Base-by-base conservation (phyloP, 2,329 filamentous ascomycete species). In the Fusarium concolor region DNA sequence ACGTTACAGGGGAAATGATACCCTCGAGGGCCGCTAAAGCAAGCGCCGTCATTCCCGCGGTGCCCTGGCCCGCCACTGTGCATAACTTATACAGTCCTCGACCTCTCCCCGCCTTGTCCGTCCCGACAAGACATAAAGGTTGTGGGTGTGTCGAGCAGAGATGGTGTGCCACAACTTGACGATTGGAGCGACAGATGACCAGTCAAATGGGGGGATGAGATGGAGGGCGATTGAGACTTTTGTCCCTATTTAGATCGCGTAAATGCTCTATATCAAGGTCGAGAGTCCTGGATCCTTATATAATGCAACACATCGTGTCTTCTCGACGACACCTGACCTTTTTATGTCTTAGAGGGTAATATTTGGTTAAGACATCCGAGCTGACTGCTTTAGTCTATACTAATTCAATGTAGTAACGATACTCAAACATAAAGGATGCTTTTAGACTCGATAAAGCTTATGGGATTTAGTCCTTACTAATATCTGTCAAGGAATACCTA, bases 191-290 rank as follows among this genome's bases (percentile, higher is more conserved):
- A 65, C 62, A 65, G 65, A 67, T 69, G 66, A 68, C 66, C 65
- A 69, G 66, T 69, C 65, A 69, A 44, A 50, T 35, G 22, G 47
- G 43, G 51, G 33, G 17, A 20, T 52, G 56, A 45, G 62, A 69
- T 68, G 66, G 65, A 67, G 66, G 62, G 62, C 15, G 61, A 69
- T 68, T 68, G 65, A 68, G 65, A 68, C 66, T 55, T 54, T 58
- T 69, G 56, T 67, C 28, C 50, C 51, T 50, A 51, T 66, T 65
- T 56, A 42, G 65, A 20, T 31, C 57, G 39, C 50, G 15, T 38
- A 39, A 38, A 51, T 35, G 33, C 17, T 24, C 20, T 43, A 41
- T 56, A 59, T 62, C 52, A 53, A 51, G 65, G 38, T 44, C 39
- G 15, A 12, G 20, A 49, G 37, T 33, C 44, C 20, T 28, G 26